Conservation (phyloP, 179 eudicot species). For the Corrigiola litoralis region DNA sequence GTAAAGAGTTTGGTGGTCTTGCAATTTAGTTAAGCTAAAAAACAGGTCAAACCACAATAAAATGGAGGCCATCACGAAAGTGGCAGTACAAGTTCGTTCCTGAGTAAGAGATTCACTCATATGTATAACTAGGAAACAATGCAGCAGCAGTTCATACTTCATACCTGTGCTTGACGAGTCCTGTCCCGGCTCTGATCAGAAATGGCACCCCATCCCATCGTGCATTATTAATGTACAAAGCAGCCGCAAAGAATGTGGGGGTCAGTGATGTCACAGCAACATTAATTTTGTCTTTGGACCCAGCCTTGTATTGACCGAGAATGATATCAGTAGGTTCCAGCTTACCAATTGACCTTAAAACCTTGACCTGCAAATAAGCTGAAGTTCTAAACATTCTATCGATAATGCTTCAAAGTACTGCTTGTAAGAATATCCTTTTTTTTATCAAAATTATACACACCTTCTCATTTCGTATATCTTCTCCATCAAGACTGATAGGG, state of each 20-base stretch:
- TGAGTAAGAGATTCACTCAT: too few species aligned
- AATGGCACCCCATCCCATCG: conserved; percentile 35
- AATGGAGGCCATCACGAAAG: too few species aligned
- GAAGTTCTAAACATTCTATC: neutral
- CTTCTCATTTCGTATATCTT: conserved; percentile 37
- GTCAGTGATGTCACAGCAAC: conserved; percentile 9
- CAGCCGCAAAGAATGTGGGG: conserved; percentile 32
- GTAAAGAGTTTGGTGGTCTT: too few species aligned
- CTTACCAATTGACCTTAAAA: conserved; percentile 29
- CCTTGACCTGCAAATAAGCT: conserved; percentile 30
- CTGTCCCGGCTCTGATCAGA: conserved; percentile 28
- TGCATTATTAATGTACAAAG: conserved; percentile 30
- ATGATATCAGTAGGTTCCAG: conserved; percentile 23
- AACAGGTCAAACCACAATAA: too few species aligned
- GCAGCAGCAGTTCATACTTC: neutral
- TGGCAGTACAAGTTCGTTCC: too few species aligned
- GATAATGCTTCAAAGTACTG: neutral
- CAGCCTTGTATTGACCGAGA: conserved; percentile 26
- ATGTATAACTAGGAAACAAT: too few species aligned
- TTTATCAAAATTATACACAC: conserved; percentile 3
- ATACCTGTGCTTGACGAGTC: conserved; percentile 30
- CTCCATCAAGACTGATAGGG: conserved; percentile 31
- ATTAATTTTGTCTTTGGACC: conserved; percentile 18
- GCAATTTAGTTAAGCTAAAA: too few species aligned
- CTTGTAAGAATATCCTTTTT: too few species aligned